Percentiles rank a stretch among this genome's conserved stretches.
Conservation (phyloP, 257 asterid genomes). For the Nicotiana undulata region DNA sequence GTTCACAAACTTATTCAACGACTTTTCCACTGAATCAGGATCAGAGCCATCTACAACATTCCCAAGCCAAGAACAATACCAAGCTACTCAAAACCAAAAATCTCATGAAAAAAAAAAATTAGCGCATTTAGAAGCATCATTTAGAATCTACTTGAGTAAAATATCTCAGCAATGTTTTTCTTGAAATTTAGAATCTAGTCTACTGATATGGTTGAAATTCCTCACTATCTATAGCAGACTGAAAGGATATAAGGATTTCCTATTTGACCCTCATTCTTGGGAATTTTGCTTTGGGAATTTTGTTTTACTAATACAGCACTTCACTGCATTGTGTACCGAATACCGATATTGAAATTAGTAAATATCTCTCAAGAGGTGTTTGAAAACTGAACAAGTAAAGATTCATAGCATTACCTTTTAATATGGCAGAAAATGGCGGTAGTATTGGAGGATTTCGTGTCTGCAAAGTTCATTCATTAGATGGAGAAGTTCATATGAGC, state of each 20-base stretch:
- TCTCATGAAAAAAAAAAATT: background rate
- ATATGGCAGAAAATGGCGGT: conserved; percentile 77
- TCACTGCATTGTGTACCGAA: background rate
- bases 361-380: background rate
- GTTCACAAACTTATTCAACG: conserved; percentile 44
- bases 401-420: conserved; percentile 42
- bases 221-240: background rate
- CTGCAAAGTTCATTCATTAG: conserved; percentile 31
- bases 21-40: conserved; percentile 54
- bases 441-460: conserved; percentile 81
- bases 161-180: background rate
- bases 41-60: conserved; percentile 62
- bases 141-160: background rate
- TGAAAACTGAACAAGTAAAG: background rate
- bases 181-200: background rate
- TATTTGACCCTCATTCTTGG: background rate
- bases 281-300: background rate
- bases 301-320: background rate
- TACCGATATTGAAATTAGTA: background rate
- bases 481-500: background rate
- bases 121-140: background rate
- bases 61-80: background rate
- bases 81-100: background rate
- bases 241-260: background rate
- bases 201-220: background rate